phyloP scores from a whole-genome alignment of 2,329 filamentous ascomycete species.

The Chaetomium strumarium region DNA sequence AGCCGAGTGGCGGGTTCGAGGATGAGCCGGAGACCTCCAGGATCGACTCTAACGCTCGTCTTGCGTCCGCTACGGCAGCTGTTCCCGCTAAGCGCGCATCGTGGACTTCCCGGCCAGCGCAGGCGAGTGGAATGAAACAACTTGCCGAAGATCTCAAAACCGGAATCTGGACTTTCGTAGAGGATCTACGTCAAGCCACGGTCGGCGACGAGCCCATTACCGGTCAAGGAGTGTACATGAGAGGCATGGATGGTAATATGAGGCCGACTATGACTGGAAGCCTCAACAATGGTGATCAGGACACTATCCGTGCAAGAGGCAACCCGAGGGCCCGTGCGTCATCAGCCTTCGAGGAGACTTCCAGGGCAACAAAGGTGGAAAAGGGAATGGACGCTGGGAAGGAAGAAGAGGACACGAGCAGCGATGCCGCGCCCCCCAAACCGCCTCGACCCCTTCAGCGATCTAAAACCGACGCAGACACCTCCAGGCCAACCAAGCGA shows the following conservation, averaged over 20 bases:
- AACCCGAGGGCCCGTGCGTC: slow-evolving; percentile 38
- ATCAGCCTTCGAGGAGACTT: slow-evolving; percentile 37
- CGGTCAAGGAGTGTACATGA: slow-evolving; percentile 34
- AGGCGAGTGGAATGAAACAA: slow-evolving; percentile 54
- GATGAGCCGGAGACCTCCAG: slow-evolving; percentile 40
- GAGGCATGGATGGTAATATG: slow-evolving; percentile 33
- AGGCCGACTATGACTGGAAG: slow-evolving; percentile 21
- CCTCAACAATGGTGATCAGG: slow-evolving; percentile 32
- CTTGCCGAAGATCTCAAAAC: slow-evolving; percentile 85
- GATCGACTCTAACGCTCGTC: slow-evolving; percentile 28
- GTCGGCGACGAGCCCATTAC: slow-evolving; percentile 86
- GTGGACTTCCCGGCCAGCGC: slow-evolving; percentile 50
- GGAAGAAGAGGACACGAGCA: slow-evolving; percentile 15
- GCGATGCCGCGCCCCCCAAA: slow-evolving; percentile 25
- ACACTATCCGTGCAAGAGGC: slow-evolving; percentile 41
- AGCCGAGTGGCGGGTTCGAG: slow-evolving; percentile 40
- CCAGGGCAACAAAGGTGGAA: slow-evolving; percentile 16
- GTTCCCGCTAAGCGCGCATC: slow-evolving; percentile 50
- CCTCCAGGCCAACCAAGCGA: slow-evolving; percentile 43
- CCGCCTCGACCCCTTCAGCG: slow-evolving; percentile 28
- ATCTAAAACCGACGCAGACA: slow-evolving; percentile 30
- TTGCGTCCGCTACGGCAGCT: slow-evolving; percentile 31
- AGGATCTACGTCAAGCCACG: slow-evolving; percentile 90
- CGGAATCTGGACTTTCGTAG: slow-evolving; percentile 88
- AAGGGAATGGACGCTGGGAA: slow-evolving; percentile 5